Percentiles rank a stretch among this genome's conserved stretches.
These are phyloP conservation scores for Vairimorpha necatrix DNA, from an alignment of 371 early-diverging fungal species.

Conservation along the genomic window DNA sequence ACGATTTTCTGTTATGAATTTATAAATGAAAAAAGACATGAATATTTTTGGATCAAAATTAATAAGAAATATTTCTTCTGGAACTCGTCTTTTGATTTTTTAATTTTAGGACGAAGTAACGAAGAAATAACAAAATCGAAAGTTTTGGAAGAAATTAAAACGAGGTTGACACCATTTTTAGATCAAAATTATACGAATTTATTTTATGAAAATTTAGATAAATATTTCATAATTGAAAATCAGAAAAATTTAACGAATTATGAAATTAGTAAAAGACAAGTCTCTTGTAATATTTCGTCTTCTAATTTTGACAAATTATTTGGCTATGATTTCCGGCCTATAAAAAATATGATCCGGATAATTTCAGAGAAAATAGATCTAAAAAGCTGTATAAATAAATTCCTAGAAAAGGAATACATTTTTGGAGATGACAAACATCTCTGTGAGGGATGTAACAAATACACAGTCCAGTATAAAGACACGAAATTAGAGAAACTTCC, in stretches of 20 bases:
- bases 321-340: background rate
- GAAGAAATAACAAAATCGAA: background rate
- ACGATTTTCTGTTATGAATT: constrained; percentile 35
- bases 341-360: background rate
- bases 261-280: background rate
- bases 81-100: constrained; percentile 6
- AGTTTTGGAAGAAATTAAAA: background rate
- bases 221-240: background rate
- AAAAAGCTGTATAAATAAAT: constrained; percentile 70
- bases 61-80: constrained; percentile 10
- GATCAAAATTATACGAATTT: background rate
- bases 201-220: background rate
- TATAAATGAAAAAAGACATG: background rate
- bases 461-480: constrained; percentile 73
- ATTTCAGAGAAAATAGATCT: constrained; percentile 17
- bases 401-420: constrained; percentile 73
- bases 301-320: background rate
- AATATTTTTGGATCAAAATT: constrained; percentile 29
- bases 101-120: background rate
- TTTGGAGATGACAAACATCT: constrained; percentile 75
- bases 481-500: constrained; percentile 77
- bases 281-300: background rate
- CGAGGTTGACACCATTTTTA: background rate
- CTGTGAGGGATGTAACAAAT: constrained; percentile 75
- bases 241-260: background rate